These are phyloP conservation scores for Pythium phragmiticola DNA, from an alignment of 352 stramenopile genomes.

Conservation along the genomic window DNA sequence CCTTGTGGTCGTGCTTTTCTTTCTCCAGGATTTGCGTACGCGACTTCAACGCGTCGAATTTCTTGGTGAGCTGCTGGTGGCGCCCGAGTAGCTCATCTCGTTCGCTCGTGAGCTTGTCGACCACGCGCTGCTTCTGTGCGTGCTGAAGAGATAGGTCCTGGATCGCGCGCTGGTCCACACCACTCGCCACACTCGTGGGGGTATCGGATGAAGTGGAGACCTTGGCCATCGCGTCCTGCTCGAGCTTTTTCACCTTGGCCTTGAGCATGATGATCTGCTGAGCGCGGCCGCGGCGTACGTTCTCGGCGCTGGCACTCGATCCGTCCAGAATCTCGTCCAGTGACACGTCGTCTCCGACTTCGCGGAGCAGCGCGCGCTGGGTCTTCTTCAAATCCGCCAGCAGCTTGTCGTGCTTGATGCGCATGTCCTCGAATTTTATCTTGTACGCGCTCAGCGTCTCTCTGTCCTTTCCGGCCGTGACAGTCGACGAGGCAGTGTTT, in stretches of 20 bases:
- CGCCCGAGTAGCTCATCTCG: slow-evolving; percentile 54
- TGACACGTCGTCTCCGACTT: slow-evolving; percentile 56
- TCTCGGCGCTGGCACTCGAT: slow-evolving; percentile 10
- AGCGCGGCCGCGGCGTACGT: slow-evolving; percentile 52
- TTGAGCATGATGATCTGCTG: slow-evolving; percentile 88
- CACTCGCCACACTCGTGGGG: neutral
- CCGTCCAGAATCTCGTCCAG: slow-evolving; percentile 52
- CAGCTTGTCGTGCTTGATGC: slow-evolving; percentile 49
- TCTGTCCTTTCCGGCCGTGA: slow-evolving; percentile 10
- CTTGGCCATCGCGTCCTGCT: slow-evolving; percentile 34
- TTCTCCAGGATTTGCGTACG: slow-evolving; percentile 71
- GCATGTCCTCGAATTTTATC: slow-evolving; percentile 58
- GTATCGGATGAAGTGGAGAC: neutral
- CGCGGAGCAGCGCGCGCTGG: slow-evolving; percentile 61
- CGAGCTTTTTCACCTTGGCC: slow-evolving; percentile 75
- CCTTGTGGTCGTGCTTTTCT: slow-evolving; percentile 62
- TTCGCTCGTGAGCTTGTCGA: slow-evolving; percentile 62
- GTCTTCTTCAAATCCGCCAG: slow-evolving; percentile 69
- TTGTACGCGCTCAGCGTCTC: slow-evolving; percentile 33
- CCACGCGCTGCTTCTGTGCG: slow-evolving; percentile 50
- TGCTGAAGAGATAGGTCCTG: slow-evolving; percentile 58
- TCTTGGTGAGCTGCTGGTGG: slow-evolving; percentile 58
- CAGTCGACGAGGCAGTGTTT: neutral
- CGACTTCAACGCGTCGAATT: slow-evolving; percentile 64
- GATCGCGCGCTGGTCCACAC: slow-evolving; percentile 67